A percentile compares a stretch with the other conserved stretches of the same genome.
These are phyloP conservation scores for Nicotiana otophora DNA, from an alignment of 257 asterid species.

Conservation along the genomic window DNA sequence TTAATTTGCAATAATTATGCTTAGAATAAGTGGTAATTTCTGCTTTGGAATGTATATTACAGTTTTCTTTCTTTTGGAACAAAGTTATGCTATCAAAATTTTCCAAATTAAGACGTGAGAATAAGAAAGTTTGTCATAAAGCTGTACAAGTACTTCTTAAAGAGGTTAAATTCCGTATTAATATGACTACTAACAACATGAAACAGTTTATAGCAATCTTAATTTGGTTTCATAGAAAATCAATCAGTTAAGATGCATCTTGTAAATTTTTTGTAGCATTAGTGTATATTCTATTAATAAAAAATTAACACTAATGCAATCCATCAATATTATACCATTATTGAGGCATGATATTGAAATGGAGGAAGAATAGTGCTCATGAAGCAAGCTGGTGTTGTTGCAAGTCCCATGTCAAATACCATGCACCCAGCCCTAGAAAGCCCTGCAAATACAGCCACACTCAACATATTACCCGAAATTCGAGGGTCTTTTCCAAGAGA, in stretches of 20 bases:
- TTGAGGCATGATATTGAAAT: slow-evolving; percentile 67
- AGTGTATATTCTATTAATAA: no score
- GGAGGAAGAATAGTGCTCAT: slow-evolving; percentile 85
- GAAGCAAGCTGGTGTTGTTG: slow-evolving; percentile 95
- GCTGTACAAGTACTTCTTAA: no score
- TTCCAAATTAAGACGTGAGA: neutral
- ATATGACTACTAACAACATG: neutral
- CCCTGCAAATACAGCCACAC: slow-evolving; percentile 67
- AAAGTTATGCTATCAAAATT: neutral
- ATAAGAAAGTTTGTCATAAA: neutral
- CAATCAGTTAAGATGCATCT: no score
- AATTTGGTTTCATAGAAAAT: no score
- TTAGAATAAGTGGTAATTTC: neutral
- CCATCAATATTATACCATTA: slow-evolving; percentile 44
- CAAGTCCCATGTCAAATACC: slow-evolving; percentile 84
- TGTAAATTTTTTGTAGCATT: no score
- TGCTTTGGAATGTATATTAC: neutral
- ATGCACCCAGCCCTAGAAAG: slow-evolving; percentile 68
- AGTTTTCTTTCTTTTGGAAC: no score
- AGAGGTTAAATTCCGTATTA: neutral
- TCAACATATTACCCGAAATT: slow-evolving; percentile 57
- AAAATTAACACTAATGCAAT: neutral
- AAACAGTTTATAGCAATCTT: neutral
- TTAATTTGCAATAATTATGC: no score
- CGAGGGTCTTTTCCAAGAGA: slow-evolving; percentile 86